Conservation (phyloP, 768 basidiomycete species). For the Pulveroboletus sp. region DNA sequence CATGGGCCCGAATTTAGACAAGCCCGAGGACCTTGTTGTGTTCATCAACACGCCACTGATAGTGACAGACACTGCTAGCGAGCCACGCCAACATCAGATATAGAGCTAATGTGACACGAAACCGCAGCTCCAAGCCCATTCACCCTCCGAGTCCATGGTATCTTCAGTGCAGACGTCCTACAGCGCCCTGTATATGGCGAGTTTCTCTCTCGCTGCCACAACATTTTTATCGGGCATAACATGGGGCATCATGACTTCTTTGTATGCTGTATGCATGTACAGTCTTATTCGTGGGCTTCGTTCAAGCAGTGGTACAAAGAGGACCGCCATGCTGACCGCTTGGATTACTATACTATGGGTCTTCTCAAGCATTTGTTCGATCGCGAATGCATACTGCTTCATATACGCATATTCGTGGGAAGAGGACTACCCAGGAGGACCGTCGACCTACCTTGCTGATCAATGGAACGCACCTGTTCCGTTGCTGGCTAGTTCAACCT, state of each 20-base stretch:
- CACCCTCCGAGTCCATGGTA: no score
- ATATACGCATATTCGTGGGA: neutral
- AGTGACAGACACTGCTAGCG: no score
- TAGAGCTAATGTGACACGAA: no score
- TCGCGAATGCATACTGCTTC: neutral
- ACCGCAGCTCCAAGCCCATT: no score
- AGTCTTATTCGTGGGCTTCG: neutral
- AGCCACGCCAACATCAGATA: no score
- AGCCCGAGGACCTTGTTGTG: no score
- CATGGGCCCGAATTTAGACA: no score
- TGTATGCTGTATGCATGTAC: neutral
- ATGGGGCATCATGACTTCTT: constrained; percentile 1
- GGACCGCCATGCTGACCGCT: neutral
- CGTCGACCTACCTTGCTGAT: neutral
- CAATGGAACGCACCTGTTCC: neutral
- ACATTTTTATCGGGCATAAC: constrained; percentile 1
- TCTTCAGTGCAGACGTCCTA: neutral
- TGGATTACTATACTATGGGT: neutral
- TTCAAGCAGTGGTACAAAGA: neutral
- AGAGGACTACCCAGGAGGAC: constrained; percentile 2
- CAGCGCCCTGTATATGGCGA: neutral
- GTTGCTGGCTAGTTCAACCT: neutral
- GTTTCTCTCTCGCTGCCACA: neutral
- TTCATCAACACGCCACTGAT: no score
- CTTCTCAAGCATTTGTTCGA: neutral